Evolutionary conservation across 148 eudicot genomes (phyloP), one percentile per base, ranked within the genome.

Genomic region (Rhododendron williamsianum): DNA sequence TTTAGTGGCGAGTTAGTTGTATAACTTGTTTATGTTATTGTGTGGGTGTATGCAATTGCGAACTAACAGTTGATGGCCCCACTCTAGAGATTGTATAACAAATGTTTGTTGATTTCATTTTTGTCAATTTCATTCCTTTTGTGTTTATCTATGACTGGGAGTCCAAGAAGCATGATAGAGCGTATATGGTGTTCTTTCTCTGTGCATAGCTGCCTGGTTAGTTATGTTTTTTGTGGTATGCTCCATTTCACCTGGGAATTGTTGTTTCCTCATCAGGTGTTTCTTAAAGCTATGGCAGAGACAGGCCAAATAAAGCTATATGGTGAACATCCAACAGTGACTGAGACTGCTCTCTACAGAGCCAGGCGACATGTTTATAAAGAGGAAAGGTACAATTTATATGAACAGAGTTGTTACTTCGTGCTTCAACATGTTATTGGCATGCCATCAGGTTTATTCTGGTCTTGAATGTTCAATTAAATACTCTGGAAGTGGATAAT

Each of bases 261-360:
- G 35, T 69, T 81, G 9, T 67, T 33, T 85, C 10, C 63, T 46
- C 65, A 23, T 81, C 89, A 97, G 99, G 99, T 92, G 52, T 97
- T 97, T 87, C 98, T 97, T 65, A 97, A 97, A 91, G 99, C 99
- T 82, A 97, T 97, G 99, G 99, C 99, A 84, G 98, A 95, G 91
- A 93, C 94, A 33, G 99, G 99, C 85, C 99, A 97, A 89, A 87
- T 97, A 80, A 97, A 95, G 91, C 95, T 97, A 78, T 95, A 92
- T 87, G 98, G 99, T 63, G 98, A 97, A 69, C 86, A 91, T 69
- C 99, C 99, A 84, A 95, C 99, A 85, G 80, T 90, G 82, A 97
- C 99, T 13, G 99, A 97, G 90, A 89, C 93, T 74, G 84, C 99
- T 76, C 98, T 97, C 12, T 97, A 92, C 88, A 92, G 98, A 91